phyloP scores from a whole-genome alignment of 306 rosid species.

The Prunus mume region DNA sequence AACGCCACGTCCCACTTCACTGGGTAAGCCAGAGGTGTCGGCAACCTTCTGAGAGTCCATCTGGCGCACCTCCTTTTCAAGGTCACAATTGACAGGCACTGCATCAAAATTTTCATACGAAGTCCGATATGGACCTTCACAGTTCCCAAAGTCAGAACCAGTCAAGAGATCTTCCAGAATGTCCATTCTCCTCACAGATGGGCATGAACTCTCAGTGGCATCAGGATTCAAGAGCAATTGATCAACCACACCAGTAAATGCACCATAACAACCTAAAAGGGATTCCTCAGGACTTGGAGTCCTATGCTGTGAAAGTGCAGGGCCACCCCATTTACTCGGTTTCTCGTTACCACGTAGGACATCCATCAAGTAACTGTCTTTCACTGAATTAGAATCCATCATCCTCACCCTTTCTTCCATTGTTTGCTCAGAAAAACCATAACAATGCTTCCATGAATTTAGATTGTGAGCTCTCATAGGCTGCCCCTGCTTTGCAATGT shows the following conservation, averaged over 20 bases:
- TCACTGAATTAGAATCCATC: not conserved
- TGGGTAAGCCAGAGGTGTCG: not conserved
- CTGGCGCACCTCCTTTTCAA: not conserved
- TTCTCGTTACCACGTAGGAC: not conserved
- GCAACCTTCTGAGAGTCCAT: not conserved
- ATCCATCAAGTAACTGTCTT: not conserved
- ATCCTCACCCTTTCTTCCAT: slow-evolving; percentile 6
- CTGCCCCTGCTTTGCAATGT: slow-evolving; percentile 14
- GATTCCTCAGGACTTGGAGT: not conserved
- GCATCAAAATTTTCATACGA: slow-evolving; percentile 5
- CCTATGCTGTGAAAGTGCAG: not conserved
- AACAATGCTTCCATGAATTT: not conserved
- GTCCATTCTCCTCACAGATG: slow-evolving; percentile 9
- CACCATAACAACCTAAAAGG: not conserved
- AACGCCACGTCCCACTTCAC: not conserved
- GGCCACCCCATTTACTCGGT: not conserved
- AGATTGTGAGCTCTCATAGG: slow-evolving; percentile 3
- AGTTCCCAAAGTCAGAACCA: slow-evolving; percentile 6
- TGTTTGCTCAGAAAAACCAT: slow-evolving; percentile 5
- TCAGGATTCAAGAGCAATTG: not conserved
- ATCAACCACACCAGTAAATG: not conserved
- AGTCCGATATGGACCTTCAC: slow-evolving; percentile 8
- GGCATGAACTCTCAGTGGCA: not conserved
- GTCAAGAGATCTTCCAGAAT: slow-evolving; percentile 6
- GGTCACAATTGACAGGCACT: not conserved